Conservation (phyloP, 257 asterid genomes). For the Plantago ovata region DNA sequence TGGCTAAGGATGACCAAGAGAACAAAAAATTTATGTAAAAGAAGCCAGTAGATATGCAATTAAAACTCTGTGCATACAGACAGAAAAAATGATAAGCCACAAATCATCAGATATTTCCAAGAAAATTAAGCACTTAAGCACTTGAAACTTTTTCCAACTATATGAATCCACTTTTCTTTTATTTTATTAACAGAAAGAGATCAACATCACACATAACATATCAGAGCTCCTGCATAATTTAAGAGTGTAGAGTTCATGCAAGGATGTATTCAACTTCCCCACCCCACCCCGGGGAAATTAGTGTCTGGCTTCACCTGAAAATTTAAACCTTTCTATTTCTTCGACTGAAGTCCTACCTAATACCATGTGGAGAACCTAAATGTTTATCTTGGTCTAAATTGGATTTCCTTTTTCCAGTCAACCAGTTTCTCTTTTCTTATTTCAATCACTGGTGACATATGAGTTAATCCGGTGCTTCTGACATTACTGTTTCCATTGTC, state of each 20-base stretch:
- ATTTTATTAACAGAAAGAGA: neutral
- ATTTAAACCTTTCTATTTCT: too few species aligned
- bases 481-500: slow-evolving; percentile 2
- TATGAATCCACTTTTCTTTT: neutral
- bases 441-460: too few species aligned
- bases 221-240: too few species aligned
- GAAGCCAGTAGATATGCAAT: neutral
- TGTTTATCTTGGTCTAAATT: too few species aligned
- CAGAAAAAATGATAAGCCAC: neutral
- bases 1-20: slow-evolving; percentile 33
- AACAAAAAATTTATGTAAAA: slow-evolving; percentile 1
- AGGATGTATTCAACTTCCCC: neutral
- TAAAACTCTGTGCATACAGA: neutral
- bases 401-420: too few species aligned
- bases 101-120: neutral
- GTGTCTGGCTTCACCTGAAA: neutral
- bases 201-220: neutral
- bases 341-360: too few species aligned
- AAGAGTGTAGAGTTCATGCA: neutral
- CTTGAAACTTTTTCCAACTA: neutral
- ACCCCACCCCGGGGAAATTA: neutral
- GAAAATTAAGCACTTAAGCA: neutral
- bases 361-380: too few species aligned
- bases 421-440: too few species aligned
- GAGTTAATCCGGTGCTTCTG: neutral